Evolutionary conservation across 2,329 filamentous ascomycete genomes (phyloP), one percentile per base, ranked within the genome.

Genomic region (Pochonia chlamydosporia): DNA sequence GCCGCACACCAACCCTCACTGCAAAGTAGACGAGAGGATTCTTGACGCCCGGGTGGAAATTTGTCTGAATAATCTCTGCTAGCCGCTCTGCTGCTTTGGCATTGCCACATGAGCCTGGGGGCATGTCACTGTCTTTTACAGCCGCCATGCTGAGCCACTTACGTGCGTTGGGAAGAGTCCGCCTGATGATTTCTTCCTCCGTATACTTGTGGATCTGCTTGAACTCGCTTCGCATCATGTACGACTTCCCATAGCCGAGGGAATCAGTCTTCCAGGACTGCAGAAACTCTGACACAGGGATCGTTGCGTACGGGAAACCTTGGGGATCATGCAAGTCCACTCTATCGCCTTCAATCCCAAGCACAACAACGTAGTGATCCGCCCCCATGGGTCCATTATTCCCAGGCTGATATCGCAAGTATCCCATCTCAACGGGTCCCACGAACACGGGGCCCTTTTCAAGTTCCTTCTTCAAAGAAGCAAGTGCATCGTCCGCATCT

Each of bases 341-440:
- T 13, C 43, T 25, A 20, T 50, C 44, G 14, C 48, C 40, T 10
- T 49, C 36, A 13, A 52, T 42, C 20, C 24, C 9, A 21, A 49
- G 39, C 14, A 52, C 46, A 14, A 54, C 52, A 21, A 53, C 49
- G 41, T 53, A 54, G 30, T 54, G 52, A 23, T 54, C 52, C 9
- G 52, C 52, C 14, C 52, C 51, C 11, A 54, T 51, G 2, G 52
- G 39, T 3, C 52, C 52, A 3, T 43, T 48, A 13, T 40, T 47
- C 14, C 33, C 50, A 6, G 51, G 52, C 16, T 53, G 49, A 30
- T 54, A 47, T 14, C 41, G 42, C 26, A 54, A 39, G 20, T 48
- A 46, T 21, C 52, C 52, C 52, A 54, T 54, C 39, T 54, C 52
- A 10, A 54, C 30, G 5, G 52, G 52, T 9, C 51, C 52, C 25